These are phyloP conservation scores for Exophiala spinifera DNA, from an alignment of 2,329 filamentous ascomycete species.

Conservation along the genomic window DNA sequence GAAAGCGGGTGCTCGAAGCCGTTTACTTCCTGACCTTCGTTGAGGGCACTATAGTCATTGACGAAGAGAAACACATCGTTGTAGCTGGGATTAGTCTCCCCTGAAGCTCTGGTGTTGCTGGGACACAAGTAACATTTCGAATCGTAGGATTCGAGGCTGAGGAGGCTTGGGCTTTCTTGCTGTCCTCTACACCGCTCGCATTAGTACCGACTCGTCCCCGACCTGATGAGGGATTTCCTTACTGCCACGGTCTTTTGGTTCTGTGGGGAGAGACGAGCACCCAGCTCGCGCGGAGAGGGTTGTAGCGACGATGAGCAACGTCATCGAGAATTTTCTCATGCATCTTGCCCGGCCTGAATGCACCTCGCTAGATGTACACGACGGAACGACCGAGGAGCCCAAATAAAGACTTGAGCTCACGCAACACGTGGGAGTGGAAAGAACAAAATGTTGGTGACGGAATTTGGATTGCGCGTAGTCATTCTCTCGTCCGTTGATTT, in stretches of 20 bases:
- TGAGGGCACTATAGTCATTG: constrained; percentile 96
- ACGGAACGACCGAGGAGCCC: too few species aligned
- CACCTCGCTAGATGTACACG: too few species aligned
- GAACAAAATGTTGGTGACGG: too few species aligned
- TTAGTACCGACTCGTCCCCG: too few species aligned
- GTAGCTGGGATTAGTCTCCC: constrained; percentile 83
- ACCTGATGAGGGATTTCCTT: too few species aligned
- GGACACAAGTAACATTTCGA: constrained; percentile 93
- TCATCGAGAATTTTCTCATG: constrained; percentile 79
- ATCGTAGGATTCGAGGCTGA: constrained; percentile 84
- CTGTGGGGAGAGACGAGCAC: constrained; percentile 92
- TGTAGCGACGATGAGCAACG: constrained; percentile 93
- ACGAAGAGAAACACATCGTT: constrained; percentile 87
- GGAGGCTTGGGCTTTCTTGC: constrained; percentile 69
- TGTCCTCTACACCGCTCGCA: too few species aligned
- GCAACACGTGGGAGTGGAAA: too few species aligned
- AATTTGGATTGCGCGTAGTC: too few species aligned
- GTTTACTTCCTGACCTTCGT: constrained; percentile 86
- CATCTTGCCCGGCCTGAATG: too few species aligned
- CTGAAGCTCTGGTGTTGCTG: constrained; percentile 81
- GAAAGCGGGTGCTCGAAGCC: constrained; percentile 31
- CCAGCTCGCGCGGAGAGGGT: constrained; percentile 85
- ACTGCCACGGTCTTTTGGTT: constrained; percentile 98
- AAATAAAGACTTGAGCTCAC: too few species aligned
- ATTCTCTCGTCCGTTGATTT: too few species aligned